Evolutionary conservation across 768 basidiomycete genomes (phyloP), one percentile per base, ranked within the genome.

Genomic region (Glaciozyma antarctica): DNA sequence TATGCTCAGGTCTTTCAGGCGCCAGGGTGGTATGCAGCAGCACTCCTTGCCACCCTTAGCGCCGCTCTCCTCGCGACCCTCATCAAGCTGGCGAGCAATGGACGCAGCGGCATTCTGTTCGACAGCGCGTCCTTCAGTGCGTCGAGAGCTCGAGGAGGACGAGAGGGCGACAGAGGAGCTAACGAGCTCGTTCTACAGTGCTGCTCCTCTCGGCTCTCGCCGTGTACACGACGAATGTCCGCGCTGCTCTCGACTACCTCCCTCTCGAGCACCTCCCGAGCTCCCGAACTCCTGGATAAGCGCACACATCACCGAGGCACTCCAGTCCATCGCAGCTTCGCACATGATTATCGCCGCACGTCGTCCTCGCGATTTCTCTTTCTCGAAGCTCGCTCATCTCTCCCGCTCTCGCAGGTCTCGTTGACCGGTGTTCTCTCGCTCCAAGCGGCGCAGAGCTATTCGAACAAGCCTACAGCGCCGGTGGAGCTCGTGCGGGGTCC

Each of bases 321-420:
- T 53, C 52, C 52, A 28, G 9, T 26, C 52, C 19, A 48, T 48
- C 47, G 47, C 47, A 7, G n/a, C 21, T 19, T 43, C 41, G 12
- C 62, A 70, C 55, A 61, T 70, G 65, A 66, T 70, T 53, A 61
- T 70, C 30, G 68, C 65, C n/a, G 68, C 10, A 16, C n/a, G 21
- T 21, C n/a, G 2, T 19, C 47, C 47, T 48, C 47, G 2, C 19
- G 1, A 5, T 16, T 8, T 48, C 47, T 3, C 19, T 16, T 8
- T 48, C 47, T 3, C 19, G 21, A 7, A 19, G 13, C 21, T 21
- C 12, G 47, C 47, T 48, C 10, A 48, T n/a, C 47, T 15, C 47
- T n/a, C 47, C 47, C 6, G 3, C 16, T 48, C n/a, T 9, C 47
- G 47, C 47, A 48, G 47, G 47, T 70, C 60, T 63, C 65, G 7